Percentiles rank a stretch among this genome's conserved stretches.
phyloP scores from a whole-genome alignment of 2,329 filamentous ascomycete genomes.

The Fusarium tricinctum region DNA sequence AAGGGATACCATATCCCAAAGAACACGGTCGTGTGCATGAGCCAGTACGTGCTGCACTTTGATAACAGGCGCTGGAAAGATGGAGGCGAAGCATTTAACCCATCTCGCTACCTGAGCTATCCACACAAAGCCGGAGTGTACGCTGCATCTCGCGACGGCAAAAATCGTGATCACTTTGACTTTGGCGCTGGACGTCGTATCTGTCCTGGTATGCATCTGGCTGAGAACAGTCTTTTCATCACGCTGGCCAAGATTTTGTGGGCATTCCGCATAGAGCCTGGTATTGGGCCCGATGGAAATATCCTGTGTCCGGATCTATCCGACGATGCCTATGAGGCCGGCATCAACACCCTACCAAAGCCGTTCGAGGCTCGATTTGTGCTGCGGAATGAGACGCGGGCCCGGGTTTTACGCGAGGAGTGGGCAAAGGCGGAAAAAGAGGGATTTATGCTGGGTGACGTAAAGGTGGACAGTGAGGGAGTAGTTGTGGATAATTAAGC shows the following conservation, averaged over 20 bases:
- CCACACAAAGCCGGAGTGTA: too few species aligned
- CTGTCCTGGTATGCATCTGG: conserved; percentile 38
- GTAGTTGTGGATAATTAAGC: not conserved
- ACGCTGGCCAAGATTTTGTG: conserved; percentile 29
- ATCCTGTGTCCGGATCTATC: too few species aligned
- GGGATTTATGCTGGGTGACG: conserved; percentile 14
- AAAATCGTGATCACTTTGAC: conserved; percentile 32
- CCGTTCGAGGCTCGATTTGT: too few species aligned
- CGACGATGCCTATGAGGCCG: too few species aligned
- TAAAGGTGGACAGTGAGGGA: conserved; percentile 14
- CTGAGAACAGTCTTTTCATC: conserved; percentile 32
- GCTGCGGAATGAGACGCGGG: too few species aligned
- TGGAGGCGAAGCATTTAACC: not conserved
- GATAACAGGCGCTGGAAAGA: conserved; percentile 7
- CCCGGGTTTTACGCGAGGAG: conserved; percentile 12
- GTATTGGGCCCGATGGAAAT: too few species aligned
- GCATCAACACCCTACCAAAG: too few species aligned
- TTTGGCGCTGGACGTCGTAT: conserved; percentile 38
- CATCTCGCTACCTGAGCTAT: too few species aligned
- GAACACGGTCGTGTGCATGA: conserved; percentile 23
- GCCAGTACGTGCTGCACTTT: conserved; percentile 20
- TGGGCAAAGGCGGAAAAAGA: conserved; percentile 12
- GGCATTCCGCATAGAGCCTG: conserved; percentile 25
- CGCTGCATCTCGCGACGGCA: conserved; percentile 13
- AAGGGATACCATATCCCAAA: conserved; percentile 32